phyloP scores from a whole-genome alignment of 768 basidiomycete species.

The Dendrothele bispora region DNA sequence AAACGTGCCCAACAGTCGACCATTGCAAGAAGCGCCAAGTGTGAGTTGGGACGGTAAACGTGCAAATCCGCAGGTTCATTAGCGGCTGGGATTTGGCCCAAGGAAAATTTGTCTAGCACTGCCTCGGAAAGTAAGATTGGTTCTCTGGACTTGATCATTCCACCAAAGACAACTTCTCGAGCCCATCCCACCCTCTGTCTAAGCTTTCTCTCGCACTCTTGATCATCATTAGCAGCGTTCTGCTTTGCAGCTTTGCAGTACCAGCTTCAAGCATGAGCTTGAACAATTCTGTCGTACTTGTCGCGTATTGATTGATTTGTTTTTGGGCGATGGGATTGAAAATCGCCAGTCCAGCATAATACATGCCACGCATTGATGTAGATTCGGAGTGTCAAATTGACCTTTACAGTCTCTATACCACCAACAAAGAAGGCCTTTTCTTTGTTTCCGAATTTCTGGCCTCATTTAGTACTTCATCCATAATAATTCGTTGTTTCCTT shows the following conservation, averaged over 20 bases:
- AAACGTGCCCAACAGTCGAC: constrained; percentile 97
- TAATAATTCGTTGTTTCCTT: no score
- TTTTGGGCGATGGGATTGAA: constrained; percentile 85
- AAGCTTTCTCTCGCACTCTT: constrained; percentile 41
- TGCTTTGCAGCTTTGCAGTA: constrained; percentile 32
- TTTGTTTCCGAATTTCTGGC: no score
- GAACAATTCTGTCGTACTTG: constrained; percentile 84
- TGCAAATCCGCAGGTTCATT: no score
- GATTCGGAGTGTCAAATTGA: constrained; percentile 93
- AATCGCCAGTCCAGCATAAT: constrained; percentile 94
- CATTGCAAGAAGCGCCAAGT: constrained; percentile 94
- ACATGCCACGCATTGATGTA: constrained; percentile 99
- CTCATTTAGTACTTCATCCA: no score
- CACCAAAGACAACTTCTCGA: constrained; percentile 73
- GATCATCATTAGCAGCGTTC: constrained; percentile 18
- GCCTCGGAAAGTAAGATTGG: constrained; percentile 85
- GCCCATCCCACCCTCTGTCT: constrained; percentile 72
- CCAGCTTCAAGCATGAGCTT: constrained; percentile 85
- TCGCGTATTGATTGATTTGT: constrained; percentile 91
- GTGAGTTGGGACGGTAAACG: no score
- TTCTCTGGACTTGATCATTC: constrained; percentile 31
- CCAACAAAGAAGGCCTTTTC: no score
- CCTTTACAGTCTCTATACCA: constrained; percentile 96
- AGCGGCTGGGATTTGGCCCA: constrained; percentile 46
- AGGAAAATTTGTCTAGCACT: constrained; percentile 84